Evolutionary conservation across 345 rosid genomes (phyloP).

Genomic region (Sonneratia caseolaris): DNA sequence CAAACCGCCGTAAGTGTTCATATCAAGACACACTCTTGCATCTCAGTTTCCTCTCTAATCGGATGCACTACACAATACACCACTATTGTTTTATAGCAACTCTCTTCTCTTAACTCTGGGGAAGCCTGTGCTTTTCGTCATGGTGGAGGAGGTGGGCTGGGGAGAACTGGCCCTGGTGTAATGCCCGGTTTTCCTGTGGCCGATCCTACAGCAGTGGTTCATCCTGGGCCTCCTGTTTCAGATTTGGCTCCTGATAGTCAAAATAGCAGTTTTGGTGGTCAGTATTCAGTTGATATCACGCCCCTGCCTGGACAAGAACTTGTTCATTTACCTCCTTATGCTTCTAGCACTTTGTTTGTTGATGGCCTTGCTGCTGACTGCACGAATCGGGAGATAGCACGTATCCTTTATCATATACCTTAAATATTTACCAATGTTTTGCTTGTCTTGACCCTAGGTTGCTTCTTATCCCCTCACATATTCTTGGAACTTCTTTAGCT

Average conservation of each 20-base stretch:
- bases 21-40: not conserved
- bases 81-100: slow-evolving; percentile 44
- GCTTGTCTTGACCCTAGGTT: not conserved
- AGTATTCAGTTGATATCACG: slow-evolving; percentile 22
- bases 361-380: slow-evolving; percentile 77
- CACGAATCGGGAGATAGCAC: slow-evolving; percentile 73
- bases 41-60: slow-evolving; percentile 1
- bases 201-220: slow-evolving; percentile 35
- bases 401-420: slow-evolving; percentile 42
- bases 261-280: slow-evolving; percentile 28
- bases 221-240: slow-evolving; percentile 28
- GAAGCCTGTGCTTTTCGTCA: slow-evolving; percentile 40
- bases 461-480: not conserved
- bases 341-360: slow-evolving; percentile 66
- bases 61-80: slow-evolving; percentile 14
- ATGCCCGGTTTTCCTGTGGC: slow-evolving; percentile 28
- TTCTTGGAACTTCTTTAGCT: slow-evolving; percentile 24
- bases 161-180: slow-evolving; percentile 27
- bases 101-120: slow-evolving; percentile 41
- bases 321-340: slow-evolving; percentile 59
- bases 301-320: slow-evolving; percentile 34
- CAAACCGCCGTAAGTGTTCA: slow-evolving; percentile 34
- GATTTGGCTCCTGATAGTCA: slow-evolving; percentile 43
- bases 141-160: slow-evolving; percentile 13
- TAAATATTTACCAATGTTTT: not conserved